Percentiles rank a stretch among this genome's conserved stretches.
These are phyloP conservation scores for Trichoderma sp. DNA, from an alignment of 2,329 filamentous ascomycete species.

Conservation along the genomic window DNA sequence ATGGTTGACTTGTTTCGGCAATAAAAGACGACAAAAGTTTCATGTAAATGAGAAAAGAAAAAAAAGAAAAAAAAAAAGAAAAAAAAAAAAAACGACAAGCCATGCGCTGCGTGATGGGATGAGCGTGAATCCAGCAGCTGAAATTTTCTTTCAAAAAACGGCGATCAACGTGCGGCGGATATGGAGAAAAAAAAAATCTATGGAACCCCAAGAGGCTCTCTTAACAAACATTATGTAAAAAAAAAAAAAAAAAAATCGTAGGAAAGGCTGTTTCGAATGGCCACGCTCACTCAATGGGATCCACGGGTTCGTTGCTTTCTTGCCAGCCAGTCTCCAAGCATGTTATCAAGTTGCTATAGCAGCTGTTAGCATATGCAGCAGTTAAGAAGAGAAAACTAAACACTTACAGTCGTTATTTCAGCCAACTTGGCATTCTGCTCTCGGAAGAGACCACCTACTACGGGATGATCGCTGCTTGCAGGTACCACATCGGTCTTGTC, in stretches of 20 bases:
- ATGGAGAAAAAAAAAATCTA: neutral
- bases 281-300: constrained; percentile 34
- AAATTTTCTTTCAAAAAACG: neutral
- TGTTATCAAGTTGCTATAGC: constrained; percentile 75
- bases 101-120: constrained; percentile 5
- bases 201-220: neutral
- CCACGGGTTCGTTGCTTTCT: constrained; percentile 65
- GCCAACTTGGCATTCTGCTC: constrained; percentile 84
- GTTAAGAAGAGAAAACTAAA: neutral
- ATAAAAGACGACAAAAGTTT: constrained; percentile 9
- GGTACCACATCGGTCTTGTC: constrained; percentile 84
- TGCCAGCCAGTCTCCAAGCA: constrained; percentile 81
- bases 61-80: too few species aligned
- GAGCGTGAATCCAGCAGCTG: constrained; percentile 21
- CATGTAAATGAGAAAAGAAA: neutral
- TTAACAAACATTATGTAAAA: constrained; percentile 18
- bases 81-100: constrained; percentile 7
- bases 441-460: constrained; percentile 77
- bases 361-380: constrained; percentile 26
- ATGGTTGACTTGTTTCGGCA: constrained; percentile 1
- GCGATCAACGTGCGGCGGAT: constrained; percentile 18
- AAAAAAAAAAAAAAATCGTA: too few species aligned
- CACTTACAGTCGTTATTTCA: constrained; percentile 75
- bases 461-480: constrained; percentile 79
- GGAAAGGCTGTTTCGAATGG: neutral